A percentile compares a stretch with the other conserved stretches of the same genome.
Evolutionary conservation across 1,139 yeast species (phyloP).

Genomic region (Geotrichum fermentans): DNA sequence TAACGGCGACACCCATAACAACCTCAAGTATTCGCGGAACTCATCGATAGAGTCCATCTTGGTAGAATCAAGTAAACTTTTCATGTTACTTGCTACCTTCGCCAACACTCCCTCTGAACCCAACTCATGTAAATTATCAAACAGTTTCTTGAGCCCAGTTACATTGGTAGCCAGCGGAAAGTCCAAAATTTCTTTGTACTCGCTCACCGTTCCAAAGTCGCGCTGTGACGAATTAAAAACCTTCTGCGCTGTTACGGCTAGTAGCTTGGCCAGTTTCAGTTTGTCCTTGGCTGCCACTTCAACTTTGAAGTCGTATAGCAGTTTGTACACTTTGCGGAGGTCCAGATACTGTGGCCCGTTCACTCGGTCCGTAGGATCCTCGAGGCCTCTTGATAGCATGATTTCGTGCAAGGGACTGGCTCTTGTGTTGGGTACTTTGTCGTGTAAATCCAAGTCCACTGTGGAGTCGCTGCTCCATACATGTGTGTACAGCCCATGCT

Average conservation of each 20-base stretch:
- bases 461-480: slow-evolving; percentile 8
- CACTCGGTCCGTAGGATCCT: neutral
- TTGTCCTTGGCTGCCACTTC: no score
- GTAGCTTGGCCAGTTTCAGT: no score
- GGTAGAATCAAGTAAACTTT: neutral
- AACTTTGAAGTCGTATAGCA: neutral
- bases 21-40: neutral
- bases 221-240: no score
- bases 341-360: neutral
- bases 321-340: neutral
- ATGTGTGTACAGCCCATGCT: slow-evolving; percentile 16
- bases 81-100: neutral
- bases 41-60: slow-evolving; percentile 3
- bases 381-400: slow-evolving; percentile 4
- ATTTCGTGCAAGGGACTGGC: neutral
- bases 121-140: no score
- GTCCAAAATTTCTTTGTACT: no score
- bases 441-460: slow-evolving; percentile 9
- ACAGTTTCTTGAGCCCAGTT: no score
- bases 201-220: no score
- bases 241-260: no score
- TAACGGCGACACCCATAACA: slow-evolving; percentile 7
- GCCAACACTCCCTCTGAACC: no score
- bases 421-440: neutral
- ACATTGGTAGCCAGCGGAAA: no score